Evolutionary conservation across 2,329 filamentous ascomycete genomes (phyloP).

Genomic region (Beauveria asiatica): DNA sequence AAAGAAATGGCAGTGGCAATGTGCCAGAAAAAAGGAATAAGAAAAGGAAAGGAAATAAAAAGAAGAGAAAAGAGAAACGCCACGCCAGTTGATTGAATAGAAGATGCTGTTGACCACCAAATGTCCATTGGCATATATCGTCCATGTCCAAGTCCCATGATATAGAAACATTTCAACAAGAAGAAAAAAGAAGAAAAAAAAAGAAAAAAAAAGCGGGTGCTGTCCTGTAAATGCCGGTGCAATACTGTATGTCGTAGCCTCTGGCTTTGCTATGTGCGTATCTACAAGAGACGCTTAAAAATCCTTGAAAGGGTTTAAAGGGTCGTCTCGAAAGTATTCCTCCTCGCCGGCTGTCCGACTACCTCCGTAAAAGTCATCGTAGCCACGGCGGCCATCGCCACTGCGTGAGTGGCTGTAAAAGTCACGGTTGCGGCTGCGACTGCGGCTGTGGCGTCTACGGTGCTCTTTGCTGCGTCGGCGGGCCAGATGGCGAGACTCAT

Average conservation of each 20-base stretch:
- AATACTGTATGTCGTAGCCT: neutral
- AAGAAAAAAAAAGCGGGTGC: slow-evolving; percentile 11
- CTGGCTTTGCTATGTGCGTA: neutral
- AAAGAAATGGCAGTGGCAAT: neutral
- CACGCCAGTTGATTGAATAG: neutral
- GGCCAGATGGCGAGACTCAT: slow-evolving; percentile 39
- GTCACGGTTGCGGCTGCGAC: slow-evolving; percentile 44
- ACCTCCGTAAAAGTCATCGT: slow-evolving; percentile 40
- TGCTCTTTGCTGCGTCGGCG: slow-evolving; percentile 48
- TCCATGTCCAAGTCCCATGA: slow-evolving; percentile 4
- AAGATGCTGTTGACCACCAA: slow-evolving; percentile 9
- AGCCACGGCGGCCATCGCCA: slow-evolving; percentile 29
- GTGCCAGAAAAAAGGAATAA: neutral
- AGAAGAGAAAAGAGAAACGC: neutral
- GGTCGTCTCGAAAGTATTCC: slow-evolving; percentile 51
- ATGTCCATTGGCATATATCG: slow-evolving; percentile 9
- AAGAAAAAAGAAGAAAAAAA: neutral
- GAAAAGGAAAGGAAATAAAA: neutral
- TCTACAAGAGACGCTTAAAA: slow-evolving; percentile 33
- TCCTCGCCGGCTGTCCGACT: slow-evolving; percentile 43
- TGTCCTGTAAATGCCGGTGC: slow-evolving; percentile 8
- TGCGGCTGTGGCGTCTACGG: slow-evolving; percentile 44
- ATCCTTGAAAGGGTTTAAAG: slow-evolving; percentile 55
- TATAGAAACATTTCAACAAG: neutral
- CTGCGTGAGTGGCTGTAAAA: slow-evolving; percentile 43